Conservation (phyloP, 2,329 filamentous ascomycete genomes). For the Neofusicoccum sp. region DNA sequence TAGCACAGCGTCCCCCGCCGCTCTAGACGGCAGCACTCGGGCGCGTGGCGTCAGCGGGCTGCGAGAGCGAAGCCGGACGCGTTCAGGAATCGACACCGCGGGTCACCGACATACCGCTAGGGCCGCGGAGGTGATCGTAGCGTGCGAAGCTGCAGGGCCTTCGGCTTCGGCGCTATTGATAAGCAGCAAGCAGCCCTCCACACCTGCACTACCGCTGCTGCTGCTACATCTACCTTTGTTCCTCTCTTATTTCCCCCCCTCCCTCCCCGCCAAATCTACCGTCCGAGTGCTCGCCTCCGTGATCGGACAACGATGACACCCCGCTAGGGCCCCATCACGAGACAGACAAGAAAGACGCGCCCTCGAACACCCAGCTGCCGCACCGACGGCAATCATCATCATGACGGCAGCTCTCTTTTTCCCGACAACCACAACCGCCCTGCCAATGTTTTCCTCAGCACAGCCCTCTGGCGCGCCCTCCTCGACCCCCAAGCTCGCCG, state of each 20-base stretch:
- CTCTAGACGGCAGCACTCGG: not conserved
- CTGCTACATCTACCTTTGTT: not conserved
- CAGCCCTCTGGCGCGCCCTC: not conserved
- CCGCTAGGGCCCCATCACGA: not conserved
- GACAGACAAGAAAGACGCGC: not conserved
- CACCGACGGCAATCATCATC: not conserved
- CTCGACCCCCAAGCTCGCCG: not conserved
- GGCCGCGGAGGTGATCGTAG: too few relatives aligned
- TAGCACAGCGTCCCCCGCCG: too few relatives aligned
- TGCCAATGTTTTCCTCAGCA: too few relatives aligned
- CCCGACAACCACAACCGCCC: not conserved
- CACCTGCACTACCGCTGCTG: not conserved
- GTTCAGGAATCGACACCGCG: not conserved
- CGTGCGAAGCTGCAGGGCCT: not conserved
- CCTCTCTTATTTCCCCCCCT: not conserved
- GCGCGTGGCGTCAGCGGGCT: not conserved
- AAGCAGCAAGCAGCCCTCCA: not conserved
- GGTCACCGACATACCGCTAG: slow-evolving; percentile 7
- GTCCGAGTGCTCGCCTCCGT: not conserved
- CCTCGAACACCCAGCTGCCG: not conserved
- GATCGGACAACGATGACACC: not conserved
- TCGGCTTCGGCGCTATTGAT: slow-evolving; percentile 1
- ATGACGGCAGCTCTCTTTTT: not conserved
- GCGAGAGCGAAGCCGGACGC: too few relatives aligned
- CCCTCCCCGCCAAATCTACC: not conserved